These are phyloP conservation scores for Colletotrichum lindemuthianum DNA, from an alignment of 2,329 filamentous ascomycete species.

Conservation along the genomic window DNA sequence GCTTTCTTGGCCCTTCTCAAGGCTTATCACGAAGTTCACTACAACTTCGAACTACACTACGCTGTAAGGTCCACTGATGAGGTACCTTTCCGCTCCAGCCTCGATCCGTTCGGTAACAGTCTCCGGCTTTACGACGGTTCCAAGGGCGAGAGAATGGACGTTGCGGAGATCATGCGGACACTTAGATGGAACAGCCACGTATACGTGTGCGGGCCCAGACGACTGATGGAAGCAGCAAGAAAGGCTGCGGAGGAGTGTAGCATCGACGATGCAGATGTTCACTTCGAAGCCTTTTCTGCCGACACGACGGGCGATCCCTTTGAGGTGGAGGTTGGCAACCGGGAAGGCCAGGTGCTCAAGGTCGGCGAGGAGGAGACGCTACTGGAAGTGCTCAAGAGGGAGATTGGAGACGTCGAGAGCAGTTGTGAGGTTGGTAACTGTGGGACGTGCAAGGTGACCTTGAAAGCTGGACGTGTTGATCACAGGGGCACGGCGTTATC, in stretches of 20 bases:
- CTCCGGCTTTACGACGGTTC: constrained; percentile 64
- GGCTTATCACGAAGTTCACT: constrained; percentile 54
- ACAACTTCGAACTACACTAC: constrained; percentile 66
- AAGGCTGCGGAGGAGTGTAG: constrained; percentile 52
- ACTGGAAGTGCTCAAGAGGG: constrained; percentile 56
- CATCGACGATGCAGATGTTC: constrained; percentile 61
- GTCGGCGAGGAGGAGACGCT: constrained; percentile 61
- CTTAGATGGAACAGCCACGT: constrained; percentile 65
- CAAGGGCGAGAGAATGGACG: constrained; percentile 61
- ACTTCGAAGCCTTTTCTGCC: constrained; percentile 69
- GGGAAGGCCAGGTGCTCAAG: constrained; percentile 50
- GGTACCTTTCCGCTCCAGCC: constrained; percentile 62
- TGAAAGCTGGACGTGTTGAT: constrained; percentile 56
- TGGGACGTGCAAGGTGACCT: constrained; percentile 58
- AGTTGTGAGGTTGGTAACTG: constrained; percentile 66
- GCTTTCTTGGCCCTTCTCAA: constrained; percentile 66
- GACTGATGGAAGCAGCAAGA: constrained; percentile 64
- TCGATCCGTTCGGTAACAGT: constrained; percentile 53
- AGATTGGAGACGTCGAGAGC: constrained; percentile 55
- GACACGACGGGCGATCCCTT: constrained; percentile 68
- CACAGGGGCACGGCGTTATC: constrained; percentile 60
- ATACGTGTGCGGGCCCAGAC: constrained; percentile 69
- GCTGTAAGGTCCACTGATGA: constrained; percentile 63
- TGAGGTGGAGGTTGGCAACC: constrained; percentile 61
- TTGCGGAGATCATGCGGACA: constrained; percentile 55